Conservation (phyloP, 2,329 filamentous ascomycete genomes). For the Acephala macrosclerotiorum region DNA sequence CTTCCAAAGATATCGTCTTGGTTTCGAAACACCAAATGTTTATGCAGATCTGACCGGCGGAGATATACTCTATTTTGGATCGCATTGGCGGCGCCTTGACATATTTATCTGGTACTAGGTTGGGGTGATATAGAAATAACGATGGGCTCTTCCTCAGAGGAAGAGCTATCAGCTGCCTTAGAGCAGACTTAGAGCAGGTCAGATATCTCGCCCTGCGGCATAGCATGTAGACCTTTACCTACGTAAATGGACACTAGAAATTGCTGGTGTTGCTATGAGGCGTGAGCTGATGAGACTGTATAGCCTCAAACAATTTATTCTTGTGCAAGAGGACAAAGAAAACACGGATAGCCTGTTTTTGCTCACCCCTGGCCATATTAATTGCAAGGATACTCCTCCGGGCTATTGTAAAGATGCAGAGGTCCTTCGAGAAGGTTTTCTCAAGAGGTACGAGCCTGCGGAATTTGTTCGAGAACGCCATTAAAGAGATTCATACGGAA, state of each 20-base stretch:
- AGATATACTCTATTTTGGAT: not conserved
- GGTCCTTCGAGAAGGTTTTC: not conserved
- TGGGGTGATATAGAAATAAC: not conserved
- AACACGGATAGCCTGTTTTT: not conserved
- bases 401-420: not conserved
- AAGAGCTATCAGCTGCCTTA: not conserved
- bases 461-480: too few species aligned
- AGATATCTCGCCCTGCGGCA: not conserved
- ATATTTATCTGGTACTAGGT: not conserved
- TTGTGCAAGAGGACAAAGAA: not conserved
- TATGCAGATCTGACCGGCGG: not conserved
- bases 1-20: not conserved
- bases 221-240: not conserved
- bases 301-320: not conserved
- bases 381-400: not conserved
- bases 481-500: too few species aligned
- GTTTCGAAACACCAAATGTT: not conserved
- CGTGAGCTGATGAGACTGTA: not conserved
- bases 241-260: not conserved
- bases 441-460: too few species aligned
- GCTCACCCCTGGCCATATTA: not conserved
- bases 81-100: not conserved
- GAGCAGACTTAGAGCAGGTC: not conserved
- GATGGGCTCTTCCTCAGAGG: not conserved
- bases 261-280: not conserved